Conservation (phyloP, 371 early-diverging fungal genomes). For the Gilbertella persicaria region DNA sequence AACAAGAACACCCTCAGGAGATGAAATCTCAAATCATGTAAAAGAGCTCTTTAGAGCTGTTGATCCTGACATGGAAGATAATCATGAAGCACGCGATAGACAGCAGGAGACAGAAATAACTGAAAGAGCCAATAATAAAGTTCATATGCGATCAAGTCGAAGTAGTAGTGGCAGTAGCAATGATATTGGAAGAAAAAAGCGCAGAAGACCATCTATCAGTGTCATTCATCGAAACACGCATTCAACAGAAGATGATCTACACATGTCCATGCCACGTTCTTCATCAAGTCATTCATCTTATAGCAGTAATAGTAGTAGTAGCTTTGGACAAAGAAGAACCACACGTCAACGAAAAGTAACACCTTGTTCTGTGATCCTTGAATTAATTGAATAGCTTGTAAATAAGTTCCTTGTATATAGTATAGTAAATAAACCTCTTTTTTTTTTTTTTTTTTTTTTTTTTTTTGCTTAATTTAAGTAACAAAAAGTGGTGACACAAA, state of each 20-base stretch:
- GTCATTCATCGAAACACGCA: neutral
- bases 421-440: no score
- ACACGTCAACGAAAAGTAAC: neutral
- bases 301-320: neutral
- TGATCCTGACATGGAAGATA: neutral
- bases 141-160: no score
- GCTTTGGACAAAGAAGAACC: neutral
- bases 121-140: neutral
- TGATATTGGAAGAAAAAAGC: neutral
- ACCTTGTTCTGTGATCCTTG: neutral
- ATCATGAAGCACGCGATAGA: neutral
- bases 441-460: no score
- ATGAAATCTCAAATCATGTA: neutral
- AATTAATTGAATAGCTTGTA: neutral
- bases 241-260: neutral
- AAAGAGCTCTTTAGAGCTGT: neutral
- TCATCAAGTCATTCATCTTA: neutral
- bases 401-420: no score
- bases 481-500: no score
- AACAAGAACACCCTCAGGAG: neutral
- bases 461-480: no score
- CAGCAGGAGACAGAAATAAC: neutral
- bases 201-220: neutral
- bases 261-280: neutral
- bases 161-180: neutral